phyloP scores from a whole-genome alignment of 352 stramenopile genomes.

The Peronospora farinosa region DNA sequence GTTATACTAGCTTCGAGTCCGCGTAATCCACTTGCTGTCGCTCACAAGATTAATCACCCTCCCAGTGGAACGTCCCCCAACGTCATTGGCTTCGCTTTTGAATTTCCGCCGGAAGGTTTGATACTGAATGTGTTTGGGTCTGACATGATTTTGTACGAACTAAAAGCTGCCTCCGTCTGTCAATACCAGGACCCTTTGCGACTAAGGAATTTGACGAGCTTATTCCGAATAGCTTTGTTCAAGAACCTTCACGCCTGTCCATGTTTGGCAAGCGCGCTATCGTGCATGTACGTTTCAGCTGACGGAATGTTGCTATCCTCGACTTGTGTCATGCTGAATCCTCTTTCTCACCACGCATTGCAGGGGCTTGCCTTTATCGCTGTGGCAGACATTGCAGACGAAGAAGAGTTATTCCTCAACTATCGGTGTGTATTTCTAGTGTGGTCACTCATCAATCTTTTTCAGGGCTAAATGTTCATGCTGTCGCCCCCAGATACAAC shows the following conservation, averaged over 20 bases:
- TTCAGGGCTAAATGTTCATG: neutral
- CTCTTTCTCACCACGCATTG: neutral
- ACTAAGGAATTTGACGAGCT: conserved; percentile 47
- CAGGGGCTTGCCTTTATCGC: conserved; percentile 74
- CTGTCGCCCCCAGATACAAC: conserved; percentile 58
- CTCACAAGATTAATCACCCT: conserved; percentile 85
- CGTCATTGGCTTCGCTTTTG: conserved; percentile 74
- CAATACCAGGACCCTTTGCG: conserved; percentile 56
- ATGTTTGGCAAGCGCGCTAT: conserved; percentile 83
- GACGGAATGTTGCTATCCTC: neutral
- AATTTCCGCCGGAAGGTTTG: conserved; percentile 68
- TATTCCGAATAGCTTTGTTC: conserved; percentile 80
- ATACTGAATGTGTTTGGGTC: neutral
- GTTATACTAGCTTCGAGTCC: conserved; percentile 41
- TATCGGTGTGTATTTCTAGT: conserved; percentile 37
- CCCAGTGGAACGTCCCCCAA: conserved; percentile 59
- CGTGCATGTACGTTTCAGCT: conserved; percentile 56
- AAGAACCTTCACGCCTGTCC: conserved; percentile 65
- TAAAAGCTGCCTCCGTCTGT: neutral
- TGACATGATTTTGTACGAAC: conserved; percentile 1
- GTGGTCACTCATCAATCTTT: neutral
- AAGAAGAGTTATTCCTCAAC: conserved; percentile 82
- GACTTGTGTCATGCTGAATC: neutral
- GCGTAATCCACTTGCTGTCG: conserved; percentile 62
- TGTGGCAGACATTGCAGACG: conserved; percentile 68